These are phyloP conservation scores for Neurospora crassa DNA, from an alignment of 2,329 filamentous ascomycete genomes.

Conservation along the genomic window DNA sequence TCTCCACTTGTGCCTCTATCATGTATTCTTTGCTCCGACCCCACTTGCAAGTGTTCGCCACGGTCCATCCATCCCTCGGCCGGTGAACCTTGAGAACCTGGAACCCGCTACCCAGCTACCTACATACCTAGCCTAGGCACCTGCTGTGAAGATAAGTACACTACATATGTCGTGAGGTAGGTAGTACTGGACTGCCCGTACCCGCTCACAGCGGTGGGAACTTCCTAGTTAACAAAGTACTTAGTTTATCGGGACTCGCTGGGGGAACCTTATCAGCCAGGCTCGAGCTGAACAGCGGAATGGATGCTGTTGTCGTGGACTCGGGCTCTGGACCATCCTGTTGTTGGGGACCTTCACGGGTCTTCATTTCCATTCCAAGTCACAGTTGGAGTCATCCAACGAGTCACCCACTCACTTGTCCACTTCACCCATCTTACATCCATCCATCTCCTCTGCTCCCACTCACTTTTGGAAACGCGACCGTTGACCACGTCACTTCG, in stretches of 20 bases:
- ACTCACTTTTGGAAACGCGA: background rate
- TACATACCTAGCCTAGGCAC: no score
- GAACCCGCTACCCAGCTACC: no score
- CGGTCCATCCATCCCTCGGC: background rate
- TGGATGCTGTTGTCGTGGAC: background rate
- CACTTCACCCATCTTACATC: background rate
- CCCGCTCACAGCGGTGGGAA: background rate
- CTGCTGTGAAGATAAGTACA: no score
- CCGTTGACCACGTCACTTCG: background rate
- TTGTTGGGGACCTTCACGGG: background rate
- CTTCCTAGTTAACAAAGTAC: no score
- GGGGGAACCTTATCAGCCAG: background rate
- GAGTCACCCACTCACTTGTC: background rate
- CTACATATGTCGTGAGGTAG: no score
- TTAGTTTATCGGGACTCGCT: background rate
- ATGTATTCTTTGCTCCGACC: background rate
- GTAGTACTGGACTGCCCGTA: no score
- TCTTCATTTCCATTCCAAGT: background rate
- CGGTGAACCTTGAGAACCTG: no score
- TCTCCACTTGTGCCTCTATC: background rate
- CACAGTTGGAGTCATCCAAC: background rate
- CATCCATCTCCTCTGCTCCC: background rate
- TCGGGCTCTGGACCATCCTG: background rate
- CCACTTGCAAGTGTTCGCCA: background rate
- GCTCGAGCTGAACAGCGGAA: background rate